Base-by-base conservation (phyloP, 2,329 filamentous ascomycete species). In the Fusarium piperis region DNA sequence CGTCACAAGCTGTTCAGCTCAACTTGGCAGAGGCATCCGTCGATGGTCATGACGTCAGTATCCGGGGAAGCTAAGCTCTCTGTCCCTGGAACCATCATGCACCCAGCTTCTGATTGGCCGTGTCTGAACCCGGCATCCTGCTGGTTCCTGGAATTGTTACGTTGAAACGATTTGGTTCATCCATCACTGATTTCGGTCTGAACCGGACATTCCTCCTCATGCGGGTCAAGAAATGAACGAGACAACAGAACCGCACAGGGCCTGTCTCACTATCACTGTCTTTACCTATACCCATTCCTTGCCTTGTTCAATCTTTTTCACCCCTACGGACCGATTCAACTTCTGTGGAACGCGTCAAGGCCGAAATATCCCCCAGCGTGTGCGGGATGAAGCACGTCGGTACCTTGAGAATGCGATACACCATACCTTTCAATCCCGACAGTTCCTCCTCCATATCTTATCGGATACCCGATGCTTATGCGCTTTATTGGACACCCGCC, bases 31-130 rank as follows among this genome's bases (percentile, higher is more conserved):
- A 53, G 38, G 35, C 33, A 53, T 48, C 44, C 44, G 3, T 48
- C 33, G 9, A 33, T n/a, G 38, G 35, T 64, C 58, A 64, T 72
- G 70, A 72, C 70, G 70, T 72, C 70, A 72, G 57, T n/a, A 46
- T 46, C 9, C 26, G 44, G 23, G 26, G 30, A 6, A n/a, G 33
- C 65, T 62, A 67, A 70, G 59, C 62, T 62, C 28, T 33, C 57
- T 39, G 62, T 60, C 62, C 61, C 69, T 72, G 62, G 62, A 61
- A 67, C 30, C 39, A 44, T 72, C 70, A 72, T 72, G 51, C 66
- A 48, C 26, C 36, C 3, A 2, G 6, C 7, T 6, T 57, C 11
- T 73, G 36, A 72, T 72, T 72, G 70, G 70, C 0, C 11, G 0
- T 38, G 13, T 4, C n/a, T 15, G 41, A 13, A 20, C 15, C 35